Percentiles rank a stretch among this genome's conserved stretches.
Evolutionary conservation across 805 yeast genomes (phyloP).

Genomic region (Candida michaelii): DNA sequence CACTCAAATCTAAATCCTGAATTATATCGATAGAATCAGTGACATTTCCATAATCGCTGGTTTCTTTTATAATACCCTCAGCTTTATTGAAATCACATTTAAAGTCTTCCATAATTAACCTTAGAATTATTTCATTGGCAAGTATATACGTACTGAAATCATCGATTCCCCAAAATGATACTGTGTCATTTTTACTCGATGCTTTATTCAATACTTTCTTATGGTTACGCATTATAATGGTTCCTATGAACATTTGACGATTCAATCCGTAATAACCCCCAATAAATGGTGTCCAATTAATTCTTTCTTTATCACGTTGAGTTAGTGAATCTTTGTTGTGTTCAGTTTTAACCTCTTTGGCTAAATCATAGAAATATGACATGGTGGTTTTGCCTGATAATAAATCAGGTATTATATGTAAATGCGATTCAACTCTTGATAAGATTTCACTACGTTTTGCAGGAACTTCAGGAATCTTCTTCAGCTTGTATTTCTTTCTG

Average conservation of each 20-base stretch:
- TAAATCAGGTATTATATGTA: constrained; percentile 35
- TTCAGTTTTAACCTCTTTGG: constrained; percentile 32
- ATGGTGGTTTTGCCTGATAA: constrained; percentile 41
- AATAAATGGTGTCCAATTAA: constrained; percentile 45
- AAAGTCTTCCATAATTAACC: constrained; percentile 50
- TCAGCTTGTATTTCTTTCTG: constrained; percentile 16
- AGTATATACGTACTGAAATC: constrained; percentile 59
- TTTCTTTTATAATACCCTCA: constrained; percentile 44
- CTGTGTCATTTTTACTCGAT: constrained; percentile 38
- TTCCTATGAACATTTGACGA: constrained; percentile 54
- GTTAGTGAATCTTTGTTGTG: constrained; percentile 46
- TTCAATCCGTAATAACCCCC: constrained; percentile 65
- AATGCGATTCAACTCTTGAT: constrained; percentile 26
- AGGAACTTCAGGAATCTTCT: constrained; percentile 18
- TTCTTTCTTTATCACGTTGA: constrained; percentile 43
- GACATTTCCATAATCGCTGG: constrained; percentile 48
- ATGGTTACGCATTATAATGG: constrained; percentile 36
- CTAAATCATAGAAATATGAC: constrained; percentile 52
- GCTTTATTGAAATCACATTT: constrained; percentile 40
- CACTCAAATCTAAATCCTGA: constrained; percentile 21
- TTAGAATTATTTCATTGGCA: constrained; percentile 60
- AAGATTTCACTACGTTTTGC: constrained; percentile 21
- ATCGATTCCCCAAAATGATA: constrained; percentile 60
- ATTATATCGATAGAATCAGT: constrained; percentile 30
- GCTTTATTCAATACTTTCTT: constrained; percentile 26